Evolutionary conservation across 371 early-diverging fungal genomes (phyloP), one percentile per base, ranked within the genome.

Genomic region (Mucor sp.): DNA sequence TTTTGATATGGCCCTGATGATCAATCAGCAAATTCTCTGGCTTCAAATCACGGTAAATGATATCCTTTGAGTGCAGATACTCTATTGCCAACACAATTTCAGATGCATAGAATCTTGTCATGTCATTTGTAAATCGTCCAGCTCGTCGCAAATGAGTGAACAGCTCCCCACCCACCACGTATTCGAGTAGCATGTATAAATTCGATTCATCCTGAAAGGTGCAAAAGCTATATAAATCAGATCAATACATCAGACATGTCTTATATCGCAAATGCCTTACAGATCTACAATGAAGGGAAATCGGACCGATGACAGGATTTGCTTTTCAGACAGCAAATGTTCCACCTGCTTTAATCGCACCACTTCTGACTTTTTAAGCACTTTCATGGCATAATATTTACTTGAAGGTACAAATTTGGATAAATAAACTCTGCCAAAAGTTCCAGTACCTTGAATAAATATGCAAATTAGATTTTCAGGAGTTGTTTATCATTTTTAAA

Each of bases 301-400:
- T 55, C 67, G 64, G 35, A 74, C 67, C 27, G 74, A 74, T 17
- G 74, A 58, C 25, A 74, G 62, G 19, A 74, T 74, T 55, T 74
- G 68, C 39, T 74, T 74, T 67, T 74, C 74, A 33, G 74, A 74
- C 43, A 74, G 35, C 32, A 74, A 61, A 67, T 74, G 74, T 14
- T 74, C 74, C n/a, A 74, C 74, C 59, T 98, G 98, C 83, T 96
- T 94, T 61, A 95, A 84, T 59, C 93, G 86, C 7, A 98, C 96
- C 3, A 98, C 94, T 72, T 95, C 95, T 27, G 89, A 84, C 75
- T 98, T 98, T 72, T 93, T 94, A 65, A 98, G 75, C 50, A 95
- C 94, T 77, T 98, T 98, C 94, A 97, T 93, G 17, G 98, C 97
- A 83, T 91, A 96, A 83, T 84, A 97, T 68, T 89, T 86, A 66